phyloP scores from a whole-genome alignment of 2,329 filamentous ascomycete genomes.

The Aspergillus brunneoviolaceus region DNA sequence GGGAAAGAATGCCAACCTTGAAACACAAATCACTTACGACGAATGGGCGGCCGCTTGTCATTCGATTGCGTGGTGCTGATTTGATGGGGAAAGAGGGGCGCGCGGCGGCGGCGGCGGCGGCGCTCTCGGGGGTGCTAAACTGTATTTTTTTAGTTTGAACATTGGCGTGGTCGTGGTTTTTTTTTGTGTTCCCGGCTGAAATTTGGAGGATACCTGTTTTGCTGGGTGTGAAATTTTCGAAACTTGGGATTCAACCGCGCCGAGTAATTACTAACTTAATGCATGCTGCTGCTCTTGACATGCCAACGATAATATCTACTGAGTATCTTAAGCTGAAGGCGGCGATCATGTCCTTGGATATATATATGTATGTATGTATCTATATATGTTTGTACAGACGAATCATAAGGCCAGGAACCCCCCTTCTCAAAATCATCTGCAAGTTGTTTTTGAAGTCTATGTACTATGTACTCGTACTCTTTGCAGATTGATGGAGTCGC shows the following conservation, averaged over 20 bases:
- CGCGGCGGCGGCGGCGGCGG: neutral
- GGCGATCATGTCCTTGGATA: neutral
- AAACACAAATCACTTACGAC: too few species aligned
- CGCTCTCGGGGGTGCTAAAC: neutral
- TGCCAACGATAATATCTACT: too few species aligned
- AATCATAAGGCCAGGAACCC: neutral
- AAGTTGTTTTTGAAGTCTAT: neutral
- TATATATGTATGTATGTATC: too few species aligned
- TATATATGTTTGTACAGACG: neutral
- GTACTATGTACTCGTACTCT: slow-evolving; percentile 1
- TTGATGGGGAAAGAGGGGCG: too few species aligned
- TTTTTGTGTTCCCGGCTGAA: neutral
- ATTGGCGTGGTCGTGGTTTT: neutral
- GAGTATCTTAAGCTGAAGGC: neutral
- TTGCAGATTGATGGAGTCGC: slow-evolving; percentile 23
- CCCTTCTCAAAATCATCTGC: neutral
- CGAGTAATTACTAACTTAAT: too few species aligned
- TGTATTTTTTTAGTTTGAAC: neutral
- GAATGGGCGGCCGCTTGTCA: too few species aligned
- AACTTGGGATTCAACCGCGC: too few species aligned
- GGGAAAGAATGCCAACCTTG: too few species aligned
- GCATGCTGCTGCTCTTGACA: too few species aligned
- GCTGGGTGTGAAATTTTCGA: too few species aligned
- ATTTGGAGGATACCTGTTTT: neutral
- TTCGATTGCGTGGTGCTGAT: too few species aligned